These are phyloP conservation scores for Aspergillus costaricaensis DNA, from an alignment of 2,329 filamentous ascomycete genomes.

Conservation along the genomic window DNA sequence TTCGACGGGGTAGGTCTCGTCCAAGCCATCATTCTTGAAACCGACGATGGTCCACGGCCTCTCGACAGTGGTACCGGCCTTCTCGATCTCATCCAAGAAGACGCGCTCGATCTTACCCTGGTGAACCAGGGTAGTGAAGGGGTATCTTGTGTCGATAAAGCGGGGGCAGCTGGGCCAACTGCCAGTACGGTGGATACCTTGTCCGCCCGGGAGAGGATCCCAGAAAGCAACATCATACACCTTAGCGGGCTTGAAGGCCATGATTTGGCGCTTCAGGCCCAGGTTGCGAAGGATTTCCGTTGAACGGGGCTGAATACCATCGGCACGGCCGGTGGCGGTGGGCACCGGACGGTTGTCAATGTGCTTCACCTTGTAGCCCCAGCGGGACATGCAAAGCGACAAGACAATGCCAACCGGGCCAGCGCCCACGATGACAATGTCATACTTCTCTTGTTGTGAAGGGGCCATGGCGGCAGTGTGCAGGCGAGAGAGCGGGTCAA, in stretches of 20 bases:
- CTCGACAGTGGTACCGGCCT: conserved; percentile 58
- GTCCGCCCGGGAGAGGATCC: conserved; percentile 55
- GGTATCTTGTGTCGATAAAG: conserved; percentile 70
- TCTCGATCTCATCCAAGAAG: conserved; percentile 63
- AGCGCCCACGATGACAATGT: conserved; percentile 81
- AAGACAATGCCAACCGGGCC: conserved; percentile 86
- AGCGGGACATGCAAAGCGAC: conserved; percentile 82
- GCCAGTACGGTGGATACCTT: conserved; percentile 62
- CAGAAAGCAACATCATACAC: conserved; percentile 73
- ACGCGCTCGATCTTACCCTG: conserved; percentile 65
- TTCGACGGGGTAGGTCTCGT: conserved; percentile 74
- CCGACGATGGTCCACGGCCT: conserved; percentile 64
- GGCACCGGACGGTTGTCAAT: conserved; percentile 88
- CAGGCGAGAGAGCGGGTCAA: background rate
- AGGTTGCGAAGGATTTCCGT: conserved; percentile 85
- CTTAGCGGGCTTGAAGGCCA: conserved; percentile 82
- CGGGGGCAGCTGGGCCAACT: conserved; percentile 85
- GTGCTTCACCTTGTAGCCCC: conserved; percentile 94
- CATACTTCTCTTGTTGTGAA: conserved; percentile 54
- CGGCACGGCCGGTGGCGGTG: conserved; percentile 81
- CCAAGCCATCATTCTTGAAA: conserved; percentile 61
- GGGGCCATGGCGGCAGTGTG: conserved; percentile 27
- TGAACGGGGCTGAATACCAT: conserved; percentile 88
- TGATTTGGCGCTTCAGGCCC: conserved; percentile 83
- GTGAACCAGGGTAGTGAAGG: conserved; percentile 64